Evolutionary conservation across 768 basidiomycete genomes (phyloP), one percentile per base, ranked within the genome.

Genomic region (Russula griseocarnosa): DNA sequence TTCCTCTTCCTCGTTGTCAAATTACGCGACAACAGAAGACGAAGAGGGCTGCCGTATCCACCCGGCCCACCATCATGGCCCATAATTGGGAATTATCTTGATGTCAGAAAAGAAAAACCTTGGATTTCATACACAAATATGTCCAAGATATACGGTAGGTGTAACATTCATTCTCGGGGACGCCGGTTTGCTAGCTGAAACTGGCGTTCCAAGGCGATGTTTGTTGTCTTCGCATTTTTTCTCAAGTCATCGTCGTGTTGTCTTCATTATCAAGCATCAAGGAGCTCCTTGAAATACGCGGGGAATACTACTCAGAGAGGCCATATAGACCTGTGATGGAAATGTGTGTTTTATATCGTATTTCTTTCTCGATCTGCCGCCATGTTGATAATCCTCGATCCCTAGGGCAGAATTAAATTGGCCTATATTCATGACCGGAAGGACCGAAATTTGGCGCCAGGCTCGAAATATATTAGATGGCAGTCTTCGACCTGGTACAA

Each of bases 241-340:
- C 60, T 7, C 54, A 66, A 13, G 51, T 53, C 11, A n/a, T 62
- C 7, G 26, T 66, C 18, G 56, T 66, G 13, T 38, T 62, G 47
- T 32, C 18, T 22, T 56, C 60, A 0, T 24, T 24, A 16, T 13
- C 49, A 0, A 42, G 60, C 3, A 14, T 62, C 26, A 66, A 56
- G 20, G 65, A 66, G 14, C 36, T 66, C 1, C 60, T 65, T 1
- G 64, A 65, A 22, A 65, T 52, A 24, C 59, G 60, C 6, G 60
- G 64, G 5, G 52, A 54, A 22, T 5, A 9, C 10, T 60, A 64
- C 32, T 44, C 62, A n/a, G 57, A 63, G 38, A 54, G 66, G 20
- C 62, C 62, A 14, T 18, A 11, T 2, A 13, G 56, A 18, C 30
- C 66, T 8, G 47, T 67, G 14, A 0, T 20, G 3, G 56, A 58